Evolutionary conservation across 176 grass and related monocot genomes (phyloP).

Genomic region (Aegilops sharonensis): DNA sequence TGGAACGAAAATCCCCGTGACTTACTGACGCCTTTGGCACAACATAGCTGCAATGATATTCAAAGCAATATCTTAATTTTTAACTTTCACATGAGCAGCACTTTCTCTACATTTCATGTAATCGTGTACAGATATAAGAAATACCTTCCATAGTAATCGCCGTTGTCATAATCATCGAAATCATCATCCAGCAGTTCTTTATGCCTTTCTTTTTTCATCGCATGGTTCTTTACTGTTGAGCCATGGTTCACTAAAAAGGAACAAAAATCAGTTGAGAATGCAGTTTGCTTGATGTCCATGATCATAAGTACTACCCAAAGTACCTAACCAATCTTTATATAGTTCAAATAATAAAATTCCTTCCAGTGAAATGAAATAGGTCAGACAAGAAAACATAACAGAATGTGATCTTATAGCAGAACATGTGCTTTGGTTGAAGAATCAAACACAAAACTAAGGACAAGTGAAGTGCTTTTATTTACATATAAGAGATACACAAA

Average conservation of each 20-base stretch:
- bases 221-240: conserved; percentile 25
- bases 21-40: conserved; percentile 31
- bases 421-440: neutral
- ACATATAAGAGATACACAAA: too few relatives aligned
- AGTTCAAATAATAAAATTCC: neutral
- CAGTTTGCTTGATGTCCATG: neutral
- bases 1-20: conserved; percentile 26
- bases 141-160: conserved; percentile 36
- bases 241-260: conserved; percentile 30
- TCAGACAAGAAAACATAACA: neutral
- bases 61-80: neutral
- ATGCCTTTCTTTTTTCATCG: conserved; percentile 25
- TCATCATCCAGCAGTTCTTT: conserved; percentile 46
- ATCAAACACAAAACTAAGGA: neutral
- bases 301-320: neutral
- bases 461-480: neutral
- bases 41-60: conserved; percentile 12
- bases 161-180: conserved; percentile 25
- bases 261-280: neutral
- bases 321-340: neutral
- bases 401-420: neutral
- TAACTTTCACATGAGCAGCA: neutral
- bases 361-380: conserved; percentile 5
- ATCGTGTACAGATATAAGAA: neutral
- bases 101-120: neutral